Base-by-base conservation (phyloP, 1,284 basidiomycete genomes). In the Cystobasidium slooffiae region DNA sequence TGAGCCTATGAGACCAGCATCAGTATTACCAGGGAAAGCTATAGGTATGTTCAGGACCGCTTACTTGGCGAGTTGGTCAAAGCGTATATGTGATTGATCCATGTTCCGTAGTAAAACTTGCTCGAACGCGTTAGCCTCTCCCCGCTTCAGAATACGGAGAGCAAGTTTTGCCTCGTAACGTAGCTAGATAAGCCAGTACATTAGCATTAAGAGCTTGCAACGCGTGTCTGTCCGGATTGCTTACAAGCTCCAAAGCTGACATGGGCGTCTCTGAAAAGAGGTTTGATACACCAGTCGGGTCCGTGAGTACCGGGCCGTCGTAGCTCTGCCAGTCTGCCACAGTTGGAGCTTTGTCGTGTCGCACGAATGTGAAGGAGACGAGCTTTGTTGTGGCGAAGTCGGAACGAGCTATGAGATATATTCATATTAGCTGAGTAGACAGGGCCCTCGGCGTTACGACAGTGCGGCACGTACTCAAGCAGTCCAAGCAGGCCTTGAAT, bases 211-310 rank as follows among this genome's bases (percentile, higher is more conserved):
- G 43, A 12, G 16, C 24, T 22, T 12, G 12, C 5, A 37, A 52
- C 16, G 24, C 37, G 4, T 6, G 22, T 6, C 37, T 10, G 16
- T 52, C 16, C 0, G 1, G 7, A 39, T 12, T 20, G 66, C 79
- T 58, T 63, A 85, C 81, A 53, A 85, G 69, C 47, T 84, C 78
- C 1, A 86, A 75, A 6, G 84, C 84, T 5, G 84, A 82, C 39
- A 88, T 79, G 41, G 93, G 90, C 63, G 94, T 87, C 12, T 87
- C 89, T 0, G 88, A 88, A n/a, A 97, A 83, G 16, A 97, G 80
- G 81, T 99, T 99, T 67, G 93, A 84, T 1, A 85, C 86, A 0
- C 92, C 93, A 0, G 89, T 87, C 0, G 90, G 88, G 79, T 97
- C 94, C 0, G 97, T 89, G 55, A 97, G 88, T 8, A 90, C 86